Evolutionary conservation across 768 basidiomycete species (phyloP).

Genomic region (Paxillus ammoniavirescens): DNA sequence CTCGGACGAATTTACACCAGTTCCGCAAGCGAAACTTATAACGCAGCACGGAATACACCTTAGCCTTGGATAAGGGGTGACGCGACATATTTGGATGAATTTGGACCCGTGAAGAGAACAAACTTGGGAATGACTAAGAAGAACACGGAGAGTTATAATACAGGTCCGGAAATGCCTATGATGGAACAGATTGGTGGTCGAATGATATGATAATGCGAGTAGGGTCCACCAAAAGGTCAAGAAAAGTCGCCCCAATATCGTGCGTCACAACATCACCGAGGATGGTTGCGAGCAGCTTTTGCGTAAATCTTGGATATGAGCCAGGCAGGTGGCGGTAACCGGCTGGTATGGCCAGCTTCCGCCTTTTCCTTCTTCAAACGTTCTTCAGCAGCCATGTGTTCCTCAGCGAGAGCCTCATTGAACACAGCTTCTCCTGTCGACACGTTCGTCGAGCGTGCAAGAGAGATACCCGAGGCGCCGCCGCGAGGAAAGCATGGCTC

Average conservation of each 20-base stretch:
- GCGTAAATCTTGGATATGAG: conserved; percentile 65
- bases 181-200: neutral
- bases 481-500: conserved; percentile 12
- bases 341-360: conserved; percentile 41
- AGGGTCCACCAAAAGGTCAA: neutral
- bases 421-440: conserved; percentile 58
- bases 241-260: neutral
- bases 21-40: too few relatives aligned
- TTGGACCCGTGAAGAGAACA: neutral
- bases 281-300: conserved; percentile 26
- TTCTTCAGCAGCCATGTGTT: conserved; percentile 53
- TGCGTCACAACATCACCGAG: conserved; percentile 2
- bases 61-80: too few relatives aligned
- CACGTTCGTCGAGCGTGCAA: conserved; percentile 39
- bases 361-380: conserved; percentile 54
- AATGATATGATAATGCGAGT: neutral
- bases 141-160: neutral
- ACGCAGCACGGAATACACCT: too few relatives aligned
- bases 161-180: neutral
- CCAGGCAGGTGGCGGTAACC: conserved; percentile 40
- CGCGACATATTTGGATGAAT: neutral
- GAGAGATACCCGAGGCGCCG: conserved; percentile 8
- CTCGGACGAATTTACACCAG: too few relatives aligned
- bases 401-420: conserved; percentile 70
- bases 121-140: neutral